Base-by-base conservation (phyloP, 306 rosid genomes). In the Malus domestica region DNA sequence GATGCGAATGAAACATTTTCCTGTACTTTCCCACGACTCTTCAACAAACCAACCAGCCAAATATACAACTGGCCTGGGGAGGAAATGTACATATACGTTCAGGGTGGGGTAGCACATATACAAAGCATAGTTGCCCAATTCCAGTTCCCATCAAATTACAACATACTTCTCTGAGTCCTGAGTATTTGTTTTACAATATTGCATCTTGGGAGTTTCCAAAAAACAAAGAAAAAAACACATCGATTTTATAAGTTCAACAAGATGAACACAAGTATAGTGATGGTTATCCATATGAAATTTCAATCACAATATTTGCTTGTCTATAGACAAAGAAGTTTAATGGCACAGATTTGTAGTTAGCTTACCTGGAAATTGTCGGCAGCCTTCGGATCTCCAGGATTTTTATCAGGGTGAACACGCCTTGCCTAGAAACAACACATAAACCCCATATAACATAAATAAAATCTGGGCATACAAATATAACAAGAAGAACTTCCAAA, bases 371-470 rank as follows among this genome's bases (percentile, higher is more conserved):
- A 95, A 72, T 92, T 95, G 78, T 78, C 88, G 10, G 97, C 97
- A 67, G 99, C 97, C 80, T 70, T 88, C 1, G 97, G 97, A 80
- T 95, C 97, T 75, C 98, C 99, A 60, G 70, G 93, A 78, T 95
- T 95, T 88, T 95, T 95, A 81, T 95, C 99, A 4, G 99, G 99
- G 86, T 95, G 99, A 83, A 92, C 99, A 72, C 57, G 5, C 87
- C 96, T 95, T 65, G 99, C 99, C 97, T 95, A 75, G 68, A 68
- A 76, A 80, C 29, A 75, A 57, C 35, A 80, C 62, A 72, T 15
- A 74, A 49, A 73, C 10, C 27, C 20, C 38, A 5, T 11, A 51
- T 3, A 8, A 22, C 25, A 40, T 5, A 42, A 23, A 66, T 54
- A 6, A 64, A 64, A 64, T 10, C 45, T 51, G 32, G 27, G 60